Percentiles rank a stretch among this genome's conserved stretches.
Evolutionary conservation across 108 stramenopile genomes (phyloP).

Genomic region (Epipyxis sp.): DNA sequence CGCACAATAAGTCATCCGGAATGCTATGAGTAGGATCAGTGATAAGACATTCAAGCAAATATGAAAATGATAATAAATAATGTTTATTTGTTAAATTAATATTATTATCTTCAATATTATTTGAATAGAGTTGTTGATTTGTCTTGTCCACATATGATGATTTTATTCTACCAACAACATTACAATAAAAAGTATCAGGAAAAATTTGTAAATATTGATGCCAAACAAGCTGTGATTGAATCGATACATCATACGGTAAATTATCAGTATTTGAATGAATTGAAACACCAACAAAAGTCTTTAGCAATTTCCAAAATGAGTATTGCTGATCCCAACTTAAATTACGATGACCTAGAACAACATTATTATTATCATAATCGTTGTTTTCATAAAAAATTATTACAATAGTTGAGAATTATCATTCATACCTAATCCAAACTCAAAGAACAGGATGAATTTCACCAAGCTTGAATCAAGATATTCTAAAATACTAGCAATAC

Average conservation of each 20-base stretch:
- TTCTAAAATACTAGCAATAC: constrained; percentile 24
- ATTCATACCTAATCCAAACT: neutral
- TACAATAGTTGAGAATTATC: neutral
- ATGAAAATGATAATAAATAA: neutral
- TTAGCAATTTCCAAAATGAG: neutral
- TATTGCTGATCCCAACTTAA: neutral
- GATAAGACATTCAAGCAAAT: neutral
- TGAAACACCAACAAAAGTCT: neutral
- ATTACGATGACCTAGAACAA: neutral
- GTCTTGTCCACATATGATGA: neutral
- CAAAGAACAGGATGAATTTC: neutral
- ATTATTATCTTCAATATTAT: constrained; percentile 25
- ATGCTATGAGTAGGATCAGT: too few relatives aligned
- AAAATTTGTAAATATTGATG: neutral
- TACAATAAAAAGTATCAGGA: constrained; percentile 20
- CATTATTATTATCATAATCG: neutral
- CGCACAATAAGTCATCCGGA: too few relatives aligned
- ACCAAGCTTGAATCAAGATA: constrained; percentile 33
- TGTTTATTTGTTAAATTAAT: neutral
- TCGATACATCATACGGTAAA: neutral
- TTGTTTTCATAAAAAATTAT: neutral
- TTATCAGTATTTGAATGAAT: constrained; percentile 1
- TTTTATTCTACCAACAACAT: neutral
- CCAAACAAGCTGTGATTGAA: constrained; percentile 14
- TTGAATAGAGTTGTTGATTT: neutral